Evolutionary conservation across 192 early-diverging fungal species (phyloP).

Genomic region (Coemansia sp.): DNA sequence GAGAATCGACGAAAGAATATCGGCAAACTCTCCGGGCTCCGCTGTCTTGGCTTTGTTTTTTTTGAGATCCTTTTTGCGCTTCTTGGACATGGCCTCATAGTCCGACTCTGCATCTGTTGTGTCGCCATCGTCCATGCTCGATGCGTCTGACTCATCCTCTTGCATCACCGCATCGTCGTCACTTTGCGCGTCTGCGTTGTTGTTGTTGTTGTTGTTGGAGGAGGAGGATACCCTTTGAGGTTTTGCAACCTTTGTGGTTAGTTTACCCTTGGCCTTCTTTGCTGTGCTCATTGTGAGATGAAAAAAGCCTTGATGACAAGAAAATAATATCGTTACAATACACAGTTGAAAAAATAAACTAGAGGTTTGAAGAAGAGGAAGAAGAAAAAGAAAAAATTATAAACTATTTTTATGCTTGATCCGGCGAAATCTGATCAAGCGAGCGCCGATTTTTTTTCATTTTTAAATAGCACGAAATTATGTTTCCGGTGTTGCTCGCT

Average conservation of each 20-base stretch:
- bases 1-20: slow-evolving; percentile 42
- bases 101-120: slow-evolving; percentile 38
- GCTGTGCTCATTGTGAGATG: not conserved
- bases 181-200: not conserved
- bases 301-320: not conserved
- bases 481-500: not conserved
- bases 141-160: slow-evolving; percentile 8
- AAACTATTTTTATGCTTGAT: not conserved
- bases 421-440: not conserved
- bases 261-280: slow-evolving; percentile 13
- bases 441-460: not conserved
- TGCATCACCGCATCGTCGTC: not conserved
- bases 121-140: slow-evolving; percentile 10
- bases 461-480: not conserved
- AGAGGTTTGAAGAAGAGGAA: not conserved
- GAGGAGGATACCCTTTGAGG: not conserved
- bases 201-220: no score
- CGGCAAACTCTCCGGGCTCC: slow-evolving; percentile 40
- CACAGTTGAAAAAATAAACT: not conserved
- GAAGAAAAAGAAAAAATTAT: not conserved
- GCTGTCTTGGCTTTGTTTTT: slow-evolving; percentile 34
- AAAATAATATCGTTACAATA: slow-evolving; percentile 6
- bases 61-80: slow-evolving; percentile 28
- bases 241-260: slow-evolving; percentile 10
- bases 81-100: slow-evolving; percentile 36